Percentiles rank a stretch among this genome's conserved stretches.
Evolutionary conservation across 2,329 filamentous ascomycete species (phyloP).

Genomic region (Sporothrix pallida): DNA sequence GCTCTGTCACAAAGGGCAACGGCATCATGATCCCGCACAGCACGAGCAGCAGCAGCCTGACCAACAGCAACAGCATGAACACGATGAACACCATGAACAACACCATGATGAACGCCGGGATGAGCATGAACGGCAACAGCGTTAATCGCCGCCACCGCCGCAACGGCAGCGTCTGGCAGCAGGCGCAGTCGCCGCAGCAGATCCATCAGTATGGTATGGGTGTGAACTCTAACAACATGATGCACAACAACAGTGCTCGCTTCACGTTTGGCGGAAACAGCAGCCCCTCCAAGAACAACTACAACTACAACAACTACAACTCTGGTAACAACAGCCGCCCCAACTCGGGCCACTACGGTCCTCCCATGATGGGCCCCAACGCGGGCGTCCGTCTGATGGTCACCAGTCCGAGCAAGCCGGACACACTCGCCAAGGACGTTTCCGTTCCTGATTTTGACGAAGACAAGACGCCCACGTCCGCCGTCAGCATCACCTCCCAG

Average conservation of each 20-base stretch:
- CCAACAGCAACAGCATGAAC: neutral
- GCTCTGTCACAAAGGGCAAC: slow-evolving; percentile 21
- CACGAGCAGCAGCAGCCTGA: slow-evolving; percentile 17
- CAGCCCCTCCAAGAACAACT: neutral
- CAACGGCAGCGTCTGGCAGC: slow-evolving; percentile 18
- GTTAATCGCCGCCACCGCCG: slow-evolving; percentile 14
- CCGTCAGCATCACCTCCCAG: neutral
- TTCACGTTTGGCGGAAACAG: slow-evolving; percentile 30
- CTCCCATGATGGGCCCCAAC: neutral
- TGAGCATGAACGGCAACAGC: neutral
- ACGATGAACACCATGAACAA: slow-evolving; percentile 2
- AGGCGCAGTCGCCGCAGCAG: slow-evolving; percentile 13
- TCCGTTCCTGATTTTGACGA: neutral
- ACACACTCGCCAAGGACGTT: neutral
- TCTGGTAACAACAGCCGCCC: neutral
- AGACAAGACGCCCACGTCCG: slow-evolving; percentile 26
- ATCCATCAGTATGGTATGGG: slow-evolving; percentile 14
- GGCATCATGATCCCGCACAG: slow-evolving; percentile 31
- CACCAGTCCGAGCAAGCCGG: slow-evolving; percentile 27
- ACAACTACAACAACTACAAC: neutral
- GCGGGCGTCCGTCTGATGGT: slow-evolving; percentile 21
- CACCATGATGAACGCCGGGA: neutral
- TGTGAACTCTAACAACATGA: neutral
- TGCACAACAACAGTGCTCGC: slow-evolving; percentile 29
- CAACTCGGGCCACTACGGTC: neutral